These are phyloP conservation scores for Alloteropsis semialata DNA, from an alignment of 176 grass and related monocot species.

Conservation along the genomic window DNA sequence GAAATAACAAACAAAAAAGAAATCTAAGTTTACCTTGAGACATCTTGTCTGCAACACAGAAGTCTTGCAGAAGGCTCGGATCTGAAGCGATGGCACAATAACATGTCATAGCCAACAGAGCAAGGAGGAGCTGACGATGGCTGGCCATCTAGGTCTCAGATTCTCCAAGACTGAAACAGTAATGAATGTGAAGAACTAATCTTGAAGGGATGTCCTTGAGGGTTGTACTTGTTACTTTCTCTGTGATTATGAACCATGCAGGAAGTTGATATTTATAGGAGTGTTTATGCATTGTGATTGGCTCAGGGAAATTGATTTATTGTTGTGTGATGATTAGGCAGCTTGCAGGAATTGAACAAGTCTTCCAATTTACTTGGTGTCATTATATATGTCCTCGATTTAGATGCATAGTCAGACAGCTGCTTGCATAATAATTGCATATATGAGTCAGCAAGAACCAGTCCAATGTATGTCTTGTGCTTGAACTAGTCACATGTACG, in stretches of 20 bases:
- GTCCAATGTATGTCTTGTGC: no score
- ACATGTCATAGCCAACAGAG: not conserved
- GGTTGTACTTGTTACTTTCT: no score
- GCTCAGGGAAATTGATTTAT: not conserved
- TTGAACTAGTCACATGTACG: no score
- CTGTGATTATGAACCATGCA: not conserved
- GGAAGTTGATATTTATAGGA: not conserved
- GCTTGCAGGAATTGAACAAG: not conserved
- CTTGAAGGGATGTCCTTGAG: no score
- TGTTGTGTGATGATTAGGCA: not conserved
- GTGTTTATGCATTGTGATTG: not conserved
- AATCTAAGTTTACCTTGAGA: not conserved
- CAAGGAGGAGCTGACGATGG: not conserved
- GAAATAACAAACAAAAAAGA: no score
- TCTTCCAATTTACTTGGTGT: not conserved
- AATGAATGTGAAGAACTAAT: not conserved
- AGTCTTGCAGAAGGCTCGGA: constrained; percentile 13
- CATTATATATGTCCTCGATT: not conserved
- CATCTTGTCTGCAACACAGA: constrained; percentile 1
- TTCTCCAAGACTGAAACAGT: not conserved
- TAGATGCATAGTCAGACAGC: no score
- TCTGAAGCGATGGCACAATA: not conserved
- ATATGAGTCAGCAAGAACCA: no score
- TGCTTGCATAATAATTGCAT: no score
- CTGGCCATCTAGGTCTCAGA: not conserved